These are phyloP conservation scores for Canariomyces notabilis DNA, from an alignment of 2,329 filamentous ascomycete species.

Conservation along the genomic window DNA sequence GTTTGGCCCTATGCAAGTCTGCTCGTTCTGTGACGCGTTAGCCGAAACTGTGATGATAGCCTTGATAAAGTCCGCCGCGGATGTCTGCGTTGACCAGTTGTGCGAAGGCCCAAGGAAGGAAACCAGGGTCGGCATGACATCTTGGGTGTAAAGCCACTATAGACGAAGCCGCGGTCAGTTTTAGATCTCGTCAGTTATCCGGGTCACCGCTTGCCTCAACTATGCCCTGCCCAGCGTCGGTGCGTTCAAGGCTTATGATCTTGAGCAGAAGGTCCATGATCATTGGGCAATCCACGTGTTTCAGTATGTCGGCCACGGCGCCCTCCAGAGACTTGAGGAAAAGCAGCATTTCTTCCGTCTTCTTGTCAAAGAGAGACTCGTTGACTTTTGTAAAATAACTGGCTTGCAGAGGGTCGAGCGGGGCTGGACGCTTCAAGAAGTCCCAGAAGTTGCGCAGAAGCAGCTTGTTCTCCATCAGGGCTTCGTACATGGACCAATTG, in stretches of 20 bases:
- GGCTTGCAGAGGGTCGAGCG: conserved; percentile 87
- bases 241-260: conserved; percentile 93
- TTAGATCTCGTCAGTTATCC: background rate
- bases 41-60: conserved; percentile 98
- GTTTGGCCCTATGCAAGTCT: conserved; percentile 97
- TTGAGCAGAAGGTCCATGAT: conserved; percentile 96
- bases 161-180: background rate
- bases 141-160: conserved; percentile 86
- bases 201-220: conserved; percentile 68
- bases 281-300: conserved; percentile 95
- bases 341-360: conserved; percentile 93
- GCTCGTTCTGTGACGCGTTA: conserved; percentile 95
- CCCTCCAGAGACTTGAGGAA: conserved; percentile 80
- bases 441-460: conserved; percentile 83
- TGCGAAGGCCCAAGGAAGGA: conserved; percentile 82
- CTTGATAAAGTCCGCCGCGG: conserved; percentile 95
- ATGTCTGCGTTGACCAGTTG: conserved; percentile 87
- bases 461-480: conserved; percentile 76
- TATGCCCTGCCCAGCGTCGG: conserved; percentile 83
- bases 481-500: conserved; percentile 94
- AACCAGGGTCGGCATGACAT: conserved; percentile 80
- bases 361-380: conserved; percentile 94
- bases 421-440: conserved; percentile 77
- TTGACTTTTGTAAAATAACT: conserved; percentile 99
- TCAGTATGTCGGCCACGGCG: conserved; percentile 78